Evolutionary conservation across 495 filamentous ascomycete genomes (phyloP).

Genomic region (Aspergillus homomorphus): DNA sequence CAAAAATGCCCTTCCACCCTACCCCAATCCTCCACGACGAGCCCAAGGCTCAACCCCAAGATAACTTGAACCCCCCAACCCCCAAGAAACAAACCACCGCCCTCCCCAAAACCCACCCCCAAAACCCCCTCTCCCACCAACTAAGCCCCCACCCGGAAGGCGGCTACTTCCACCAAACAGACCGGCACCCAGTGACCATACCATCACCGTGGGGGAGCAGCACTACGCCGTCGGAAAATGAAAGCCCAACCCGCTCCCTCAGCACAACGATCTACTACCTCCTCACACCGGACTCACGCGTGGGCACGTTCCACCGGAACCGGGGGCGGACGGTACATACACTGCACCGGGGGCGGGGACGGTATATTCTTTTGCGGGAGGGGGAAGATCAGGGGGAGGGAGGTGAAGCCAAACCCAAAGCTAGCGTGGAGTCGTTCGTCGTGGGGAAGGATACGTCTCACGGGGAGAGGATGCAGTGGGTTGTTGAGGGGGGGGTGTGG

Average conservation of each 20-base stretch:
- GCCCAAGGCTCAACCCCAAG: no score
- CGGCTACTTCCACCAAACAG: constrained; percentile 62
- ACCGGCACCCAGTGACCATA: constrained; percentile 49
- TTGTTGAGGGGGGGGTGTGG: constrained; percentile 64
- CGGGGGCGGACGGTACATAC: constrained; percentile 59
- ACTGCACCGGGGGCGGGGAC: constrained; percentile 55
- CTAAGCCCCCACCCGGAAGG: constrained; percentile 59
- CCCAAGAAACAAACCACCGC: constrained; percentile 29
- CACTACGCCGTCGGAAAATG: no score
- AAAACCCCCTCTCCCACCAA: no score
- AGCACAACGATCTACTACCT: constrained; percentile 65
- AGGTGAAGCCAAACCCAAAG: no score
- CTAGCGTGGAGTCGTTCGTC: no score
- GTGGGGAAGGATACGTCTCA: no score
- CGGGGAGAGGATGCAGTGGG: constrained; percentile 65
- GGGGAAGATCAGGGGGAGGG: constrained; percentile 41
- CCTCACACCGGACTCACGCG: constrained; percentile 52
- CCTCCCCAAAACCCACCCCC: constrained; percentile 38
- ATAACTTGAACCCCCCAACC: constrained; percentile 1
- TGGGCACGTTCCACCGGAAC: constrained; percentile 61
- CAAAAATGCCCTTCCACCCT: no score
- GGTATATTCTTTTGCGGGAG: constrained; percentile 59
- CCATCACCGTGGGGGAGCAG: no score
- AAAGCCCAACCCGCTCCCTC: no score
- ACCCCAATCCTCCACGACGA: no score